Evolutionary conservation across 148 eudicot genomes (phyloP).

Genomic region (Chenopodium album): DNA sequence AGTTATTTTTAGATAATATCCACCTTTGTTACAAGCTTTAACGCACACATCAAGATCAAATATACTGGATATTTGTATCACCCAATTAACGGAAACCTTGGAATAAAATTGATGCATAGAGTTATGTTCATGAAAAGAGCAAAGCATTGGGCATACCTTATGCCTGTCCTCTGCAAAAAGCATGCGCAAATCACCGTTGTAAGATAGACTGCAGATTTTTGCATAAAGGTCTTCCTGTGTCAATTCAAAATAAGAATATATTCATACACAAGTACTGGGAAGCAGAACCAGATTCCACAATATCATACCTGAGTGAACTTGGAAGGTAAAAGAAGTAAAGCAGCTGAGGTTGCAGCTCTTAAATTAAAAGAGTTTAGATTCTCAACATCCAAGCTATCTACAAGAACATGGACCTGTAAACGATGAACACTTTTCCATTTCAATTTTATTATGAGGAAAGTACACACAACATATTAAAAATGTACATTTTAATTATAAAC

Average conservation of each 20-base stretch:
- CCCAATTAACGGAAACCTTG: background rate
- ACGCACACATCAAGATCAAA: background rate
- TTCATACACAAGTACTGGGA: constrained; percentile 3
- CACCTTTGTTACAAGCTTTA: background rate
- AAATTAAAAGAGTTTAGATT: constrained; percentile 58
- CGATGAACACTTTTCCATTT: background rate
- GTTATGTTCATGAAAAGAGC: background rate
- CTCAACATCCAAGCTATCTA: constrained; percentile 60
- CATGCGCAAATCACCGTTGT: constrained; percentile 92
- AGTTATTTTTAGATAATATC: background rate
- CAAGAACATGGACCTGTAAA: constrained; percentile 59
- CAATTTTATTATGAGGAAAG: background rate
- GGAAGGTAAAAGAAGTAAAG: constrained; percentile 73
- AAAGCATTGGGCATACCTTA: constrained; percentile 52
- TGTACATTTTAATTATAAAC: constrained; percentile 16
- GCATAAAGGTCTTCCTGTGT: constrained; percentile 77
- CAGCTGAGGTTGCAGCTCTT: constrained; percentile 86
- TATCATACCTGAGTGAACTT: constrained; percentile 65
- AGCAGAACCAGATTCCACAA: constrained; percentile 17
- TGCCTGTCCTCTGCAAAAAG: constrained; percentile 91
- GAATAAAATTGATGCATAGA: background rate
- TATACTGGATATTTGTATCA: background rate
- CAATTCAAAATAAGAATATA: constrained; percentile 15
- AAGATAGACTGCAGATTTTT: constrained; percentile 88
- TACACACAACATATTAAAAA: background rate